Conservation (phyloP, 768 basidiomycete species). For the Russula sp. region DNA sequence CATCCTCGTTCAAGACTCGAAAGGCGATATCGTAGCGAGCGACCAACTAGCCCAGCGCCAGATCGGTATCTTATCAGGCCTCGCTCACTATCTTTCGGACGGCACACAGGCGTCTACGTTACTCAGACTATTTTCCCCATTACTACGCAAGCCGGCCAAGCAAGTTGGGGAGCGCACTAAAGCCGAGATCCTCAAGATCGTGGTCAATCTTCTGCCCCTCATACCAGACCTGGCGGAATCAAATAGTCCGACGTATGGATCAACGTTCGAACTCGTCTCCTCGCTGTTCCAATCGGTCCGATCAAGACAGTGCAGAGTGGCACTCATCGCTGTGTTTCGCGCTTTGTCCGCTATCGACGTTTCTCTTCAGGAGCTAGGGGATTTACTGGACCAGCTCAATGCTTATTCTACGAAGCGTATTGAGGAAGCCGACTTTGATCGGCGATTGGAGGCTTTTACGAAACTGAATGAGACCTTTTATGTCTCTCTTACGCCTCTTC, state of each 20-base stretch:
- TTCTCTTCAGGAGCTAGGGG: conserved; percentile 43
- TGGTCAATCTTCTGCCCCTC: conserved; percentile 58
- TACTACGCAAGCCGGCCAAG: conserved; percentile 71
- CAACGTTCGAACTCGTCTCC: conserved; percentile 62
- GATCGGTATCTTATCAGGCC: conserved; percentile 70
- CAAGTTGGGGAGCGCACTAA: conserved; percentile 83
- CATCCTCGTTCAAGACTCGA: conserved; percentile 57
- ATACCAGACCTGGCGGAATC: conserved; percentile 54
- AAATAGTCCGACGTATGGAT: conserved; percentile 39
- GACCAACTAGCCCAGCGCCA: conserved; percentile 74
- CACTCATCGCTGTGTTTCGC: conserved; percentile 61
- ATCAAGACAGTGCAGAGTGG: conserved; percentile 61
- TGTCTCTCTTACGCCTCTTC: conserved; percentile 39
- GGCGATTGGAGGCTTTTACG: conserved; percentile 70
- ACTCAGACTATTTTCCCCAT: conserved; percentile 65
- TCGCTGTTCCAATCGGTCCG: conserved; percentile 73
- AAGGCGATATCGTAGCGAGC: conserved; percentile 42
- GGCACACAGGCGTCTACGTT: conserved; percentile 67
- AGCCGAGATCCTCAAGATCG: conserved; percentile 68
- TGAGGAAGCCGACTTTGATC: conserved; percentile 92
- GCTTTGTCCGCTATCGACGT: conserved; percentile 43
- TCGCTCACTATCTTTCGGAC: conserved; percentile 70
- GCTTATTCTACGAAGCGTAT: conserved; percentile 77
- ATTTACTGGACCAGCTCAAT: conserved; percentile 65
- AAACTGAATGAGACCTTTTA: conserved; percentile 64